Base-by-base conservation (phyloP, 164 flowering plant species). In the Protea cynaroides region DNA sequence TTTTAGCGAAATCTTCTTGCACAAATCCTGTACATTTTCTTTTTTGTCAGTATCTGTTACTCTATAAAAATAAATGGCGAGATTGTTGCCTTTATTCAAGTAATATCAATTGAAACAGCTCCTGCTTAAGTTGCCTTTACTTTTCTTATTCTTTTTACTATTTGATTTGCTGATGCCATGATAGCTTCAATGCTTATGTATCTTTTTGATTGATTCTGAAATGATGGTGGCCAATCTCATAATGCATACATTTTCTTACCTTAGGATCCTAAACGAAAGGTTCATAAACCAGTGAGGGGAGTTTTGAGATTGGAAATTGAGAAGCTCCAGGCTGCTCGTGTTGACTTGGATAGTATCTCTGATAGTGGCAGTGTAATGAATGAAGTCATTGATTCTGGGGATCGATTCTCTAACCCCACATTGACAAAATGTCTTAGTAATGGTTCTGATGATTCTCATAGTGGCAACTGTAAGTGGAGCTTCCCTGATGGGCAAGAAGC, bases 241-340 rank as follows among this genome's bases (percentile, higher is more conserved):
- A 25, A 43, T 57, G 18, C 7, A 6, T 52, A 2, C 25, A 51
- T 12, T 43, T 59, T 36, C 60, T 54, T 49, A 17, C 24, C 51
- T 69, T 71, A 94, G 99, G 99, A 94, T 78, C 99, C 99, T 25
- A 94, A 94, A 66, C 82, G 90, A 43, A 94, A 94, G 79, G 78
- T 94, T 72, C 99, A 91, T 76, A 94, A 94, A 79, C 97, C 96
- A 46, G 96, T 94, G 47, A 91, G 85, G 73, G 97, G 99, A 69
- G 75, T 81, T 64, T 65, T 94, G 64, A 79, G 81, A 71, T 71
- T 94, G 80, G 97, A 89, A 80, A 84, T 94, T 68, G 96, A 91
- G 73, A 89, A 86, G 79, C 81, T 83, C 58, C 88, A 81, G 79
- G 71, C 76, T 56, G 75, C 66, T 58, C 78, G 75, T 52, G 64